Evolutionary conservation across 805 yeast species (phyloP), one percentile per base, ranked within the genome.

Genomic region (Torulaspora indica): DNA sequence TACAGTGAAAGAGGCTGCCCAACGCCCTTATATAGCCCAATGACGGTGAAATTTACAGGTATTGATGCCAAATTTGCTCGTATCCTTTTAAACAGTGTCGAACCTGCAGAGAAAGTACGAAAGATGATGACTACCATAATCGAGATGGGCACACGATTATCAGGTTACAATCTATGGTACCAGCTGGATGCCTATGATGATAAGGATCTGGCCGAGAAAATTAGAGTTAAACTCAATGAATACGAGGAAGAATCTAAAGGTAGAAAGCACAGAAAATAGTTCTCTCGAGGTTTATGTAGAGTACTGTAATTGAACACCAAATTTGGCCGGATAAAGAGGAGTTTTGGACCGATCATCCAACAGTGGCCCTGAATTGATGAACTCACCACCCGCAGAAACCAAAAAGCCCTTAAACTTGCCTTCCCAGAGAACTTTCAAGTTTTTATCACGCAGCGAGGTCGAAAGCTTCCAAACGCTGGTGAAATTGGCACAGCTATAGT

Each of bases 371-470:
- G 44, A 42, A n/a, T 51, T 43, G 18, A 37, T 42, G 3, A 85
- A 47, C 43, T 74, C 78, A 5, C 78, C 71, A 0, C 97, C 97
- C 1, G 91, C 76, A 38, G 86, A 78, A 2, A 90, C 68, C 40
- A 91, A 62, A 60, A 91, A 85, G 34, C 87, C 95, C 55, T 83
- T 81, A 55, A 77, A 78, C 48, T 84, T 77, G 0, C 97, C 96
- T 56, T 86, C 96, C 96, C 97, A 91, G 35, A 86, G 67, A 5
- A 89, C 38, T 47, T 78, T 79, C 10, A 86, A 54, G 47, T 78
- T 73, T 51, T 72, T 74, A 40, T 81, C 82, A 35, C 77, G 79
- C 24, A 87, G 52, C 35, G 88, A 80, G 0, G 93, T 79, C 43
- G 90, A 77, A 3, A 82, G 65, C 61, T 86, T 89, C 52, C 89